Evolutionary conservation across 139 green algal genomes (phyloP).

Genomic region (Limnomonas spitsbergensis): DNA sequence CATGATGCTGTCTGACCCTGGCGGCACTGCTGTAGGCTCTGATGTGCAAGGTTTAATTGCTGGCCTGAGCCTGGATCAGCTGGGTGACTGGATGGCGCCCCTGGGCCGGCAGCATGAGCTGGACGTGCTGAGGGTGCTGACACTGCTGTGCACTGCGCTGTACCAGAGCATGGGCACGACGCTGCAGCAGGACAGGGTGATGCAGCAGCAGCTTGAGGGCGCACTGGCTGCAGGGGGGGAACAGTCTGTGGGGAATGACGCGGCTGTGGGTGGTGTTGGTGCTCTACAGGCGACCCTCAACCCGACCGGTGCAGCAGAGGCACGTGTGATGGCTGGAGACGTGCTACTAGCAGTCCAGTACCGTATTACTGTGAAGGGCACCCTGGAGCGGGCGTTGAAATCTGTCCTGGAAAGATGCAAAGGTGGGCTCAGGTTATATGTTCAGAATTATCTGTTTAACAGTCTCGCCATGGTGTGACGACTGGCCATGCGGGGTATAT

Average conservation of each 20-base stretch:
- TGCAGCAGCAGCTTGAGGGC: neutral
- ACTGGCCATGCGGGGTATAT: too few relatives aligned
- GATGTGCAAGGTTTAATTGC: too few relatives aligned
- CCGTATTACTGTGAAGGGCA: neutral
- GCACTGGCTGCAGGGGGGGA: neutral
- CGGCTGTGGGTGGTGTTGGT: neutral
- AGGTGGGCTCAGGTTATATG: too few relatives aligned
- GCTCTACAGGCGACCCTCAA: neutral
- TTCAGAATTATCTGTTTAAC: too few relatives aligned
- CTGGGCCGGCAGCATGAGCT: slow-evolving; percentile 40
- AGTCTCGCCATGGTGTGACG: too few relatives aligned
- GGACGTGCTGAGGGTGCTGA: slow-evolving; percentile 35
- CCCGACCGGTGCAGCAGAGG: neutral
- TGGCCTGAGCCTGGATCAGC: slow-evolving; percentile 18
- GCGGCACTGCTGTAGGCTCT: neutral
- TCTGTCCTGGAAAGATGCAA: neutral
- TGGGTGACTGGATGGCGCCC: slow-evolving; percentile 34
- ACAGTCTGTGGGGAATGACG: neutral
- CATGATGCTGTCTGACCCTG: slow-evolving; percentile 14
- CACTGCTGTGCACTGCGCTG: slow-evolving; percentile 29
- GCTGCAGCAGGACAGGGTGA: neutral
- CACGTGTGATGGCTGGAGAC: neutral
- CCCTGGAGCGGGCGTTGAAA: slow-evolving; percentile 5
- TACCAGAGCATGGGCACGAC: slow-evolving; percentile 29
- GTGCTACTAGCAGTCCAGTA: neutral